A percentile compares a stretch with the other conserved stretches of the same genome.
Conservation (phyloP, 139 green algal species). For the Desmodesmus armatus region DNA sequence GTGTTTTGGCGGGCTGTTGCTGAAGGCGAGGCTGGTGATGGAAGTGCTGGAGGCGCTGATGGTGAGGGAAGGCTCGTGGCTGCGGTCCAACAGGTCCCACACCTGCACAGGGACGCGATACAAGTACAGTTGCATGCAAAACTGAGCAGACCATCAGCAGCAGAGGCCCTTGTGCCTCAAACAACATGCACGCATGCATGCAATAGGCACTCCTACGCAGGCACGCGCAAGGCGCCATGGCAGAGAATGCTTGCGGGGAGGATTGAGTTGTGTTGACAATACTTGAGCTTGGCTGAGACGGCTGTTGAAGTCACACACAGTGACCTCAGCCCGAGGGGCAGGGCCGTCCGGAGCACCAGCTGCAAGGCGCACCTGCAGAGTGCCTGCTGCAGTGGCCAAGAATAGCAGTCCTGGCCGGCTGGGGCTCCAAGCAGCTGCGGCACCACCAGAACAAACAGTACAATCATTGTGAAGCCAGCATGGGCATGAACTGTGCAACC, state of each 20-base stretch:
- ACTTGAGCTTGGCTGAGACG: too few species aligned
- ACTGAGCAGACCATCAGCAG: neutral
- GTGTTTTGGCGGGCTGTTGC: conserved; percentile 27
- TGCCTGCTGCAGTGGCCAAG: conserved; percentile 65
- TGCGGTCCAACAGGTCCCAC: conserved; percentile 88
- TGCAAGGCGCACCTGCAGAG: conserved; percentile 72
- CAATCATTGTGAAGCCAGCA: too few species aligned
- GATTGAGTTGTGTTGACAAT: too few species aligned
- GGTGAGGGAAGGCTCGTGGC: conserved; percentile 74
- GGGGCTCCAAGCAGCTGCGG: conserved; percentile 82
- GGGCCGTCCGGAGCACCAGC: neutral
- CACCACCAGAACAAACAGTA: neutral
- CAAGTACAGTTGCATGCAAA: too few species aligned
- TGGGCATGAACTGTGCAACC: too few species aligned
- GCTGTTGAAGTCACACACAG: too few species aligned
- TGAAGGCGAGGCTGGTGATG: conserved; percentile 36
- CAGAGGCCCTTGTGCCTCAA: neutral
- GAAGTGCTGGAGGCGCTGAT: conserved; percentile 12
- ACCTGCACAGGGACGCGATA: too few species aligned
- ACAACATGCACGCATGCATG: too few species aligned
- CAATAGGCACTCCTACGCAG: too few species aligned
- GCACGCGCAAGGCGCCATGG: too few species aligned
- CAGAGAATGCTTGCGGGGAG: too few species aligned
- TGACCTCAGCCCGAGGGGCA: neutral
- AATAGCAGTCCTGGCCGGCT: conserved; percentile 82